These are phyloP conservation scores for Mycena floridula DNA, from an alignment of 768 basidiomycete species.

Conservation along the genomic window DNA sequence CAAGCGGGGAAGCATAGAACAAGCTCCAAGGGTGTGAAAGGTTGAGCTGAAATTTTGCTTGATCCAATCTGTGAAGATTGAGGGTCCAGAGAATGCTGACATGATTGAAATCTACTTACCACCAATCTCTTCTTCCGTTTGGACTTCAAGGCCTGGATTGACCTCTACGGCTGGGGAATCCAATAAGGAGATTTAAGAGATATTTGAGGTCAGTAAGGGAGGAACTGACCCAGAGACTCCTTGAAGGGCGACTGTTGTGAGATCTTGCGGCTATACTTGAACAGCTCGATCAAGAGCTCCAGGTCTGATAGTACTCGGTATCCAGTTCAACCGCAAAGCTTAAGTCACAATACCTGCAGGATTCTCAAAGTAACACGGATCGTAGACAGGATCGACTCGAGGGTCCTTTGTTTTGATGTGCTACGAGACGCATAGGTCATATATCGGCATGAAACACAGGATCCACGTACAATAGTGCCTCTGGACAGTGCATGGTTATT, in stretches of 20 bases:
- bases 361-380: conserved; percentile 17
- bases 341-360: too few species aligned
- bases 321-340: too few species aligned
- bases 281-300: neutral
- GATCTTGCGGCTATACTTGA: neutral
- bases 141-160: neutral
- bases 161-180: neutral
- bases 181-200: neutral
- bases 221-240: neutral
- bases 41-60: neutral
- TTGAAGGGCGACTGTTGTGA: neutral
- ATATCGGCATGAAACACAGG: neutral
- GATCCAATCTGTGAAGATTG: neutral
- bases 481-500: conserved; percentile 28
- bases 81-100: neutral
- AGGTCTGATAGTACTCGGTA: neutral
- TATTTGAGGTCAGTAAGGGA: neutral
- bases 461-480: conserved; percentile 27
- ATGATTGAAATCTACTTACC: neutral
- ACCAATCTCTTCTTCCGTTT: neutral
- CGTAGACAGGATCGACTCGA: conserved; percentile 9
- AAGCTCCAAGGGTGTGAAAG: neutral
- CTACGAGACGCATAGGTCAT: neutral
- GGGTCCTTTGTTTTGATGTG: conserved; percentile 13
- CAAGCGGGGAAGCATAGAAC: neutral